phyloP scores from a whole-genome alignment of 2,329 filamentous ascomycete species.

The Pseudophaeomoniella oleicola region DNA sequence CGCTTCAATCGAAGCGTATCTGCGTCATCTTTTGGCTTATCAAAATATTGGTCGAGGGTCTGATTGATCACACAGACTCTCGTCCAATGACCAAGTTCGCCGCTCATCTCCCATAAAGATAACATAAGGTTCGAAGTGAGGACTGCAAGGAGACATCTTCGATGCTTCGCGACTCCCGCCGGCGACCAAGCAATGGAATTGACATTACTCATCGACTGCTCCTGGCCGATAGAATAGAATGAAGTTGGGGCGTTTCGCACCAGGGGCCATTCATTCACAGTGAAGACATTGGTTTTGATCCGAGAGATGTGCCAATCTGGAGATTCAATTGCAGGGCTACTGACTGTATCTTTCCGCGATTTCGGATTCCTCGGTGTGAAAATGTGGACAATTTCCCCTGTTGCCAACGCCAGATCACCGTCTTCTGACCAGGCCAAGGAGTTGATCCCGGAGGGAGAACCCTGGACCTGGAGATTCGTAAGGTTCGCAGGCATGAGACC shows the following conservation, averaged over 20 bases:
- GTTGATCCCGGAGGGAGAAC: conserved; percentile 30
- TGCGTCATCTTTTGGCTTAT: conserved; percentile 9
- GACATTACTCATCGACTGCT: conserved; percentile 38
- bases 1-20: conserved; percentile 15
- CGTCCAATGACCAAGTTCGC: conserved; percentile 33
- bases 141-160: conserved; percentile 38
- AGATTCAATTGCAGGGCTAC: conserved; percentile 8
- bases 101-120: conserved; percentile 39
- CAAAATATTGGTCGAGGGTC: conserved; percentile 26
- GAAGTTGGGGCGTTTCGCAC: conserved; percentile 27
- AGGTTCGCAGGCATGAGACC: too few species aligned
- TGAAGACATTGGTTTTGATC: conserved; percentile 38
- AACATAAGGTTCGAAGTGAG: conserved; percentile 42
- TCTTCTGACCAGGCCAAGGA: conserved; percentile 46
- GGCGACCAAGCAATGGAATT: conserved; percentile 41
- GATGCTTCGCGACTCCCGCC: conserved; percentile 38
- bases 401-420: conserved; percentile 41
- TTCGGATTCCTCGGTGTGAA: conserved; percentile 21
- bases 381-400: conserved; percentile 40
- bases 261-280: conserved; percentile 30
- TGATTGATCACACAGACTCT: conserved; percentile 39
- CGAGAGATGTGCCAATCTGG: conserved; percentile 22
- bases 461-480: neutral
- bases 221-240: conserved; percentile 42
- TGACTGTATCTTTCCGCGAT: conserved; percentile 13